Percentiles rank a stretch among this genome's conserved stretches.
Conservation (phyloP, 2,329 filamentous ascomycete genomes). For the Xylariaceae sp. region DNA sequence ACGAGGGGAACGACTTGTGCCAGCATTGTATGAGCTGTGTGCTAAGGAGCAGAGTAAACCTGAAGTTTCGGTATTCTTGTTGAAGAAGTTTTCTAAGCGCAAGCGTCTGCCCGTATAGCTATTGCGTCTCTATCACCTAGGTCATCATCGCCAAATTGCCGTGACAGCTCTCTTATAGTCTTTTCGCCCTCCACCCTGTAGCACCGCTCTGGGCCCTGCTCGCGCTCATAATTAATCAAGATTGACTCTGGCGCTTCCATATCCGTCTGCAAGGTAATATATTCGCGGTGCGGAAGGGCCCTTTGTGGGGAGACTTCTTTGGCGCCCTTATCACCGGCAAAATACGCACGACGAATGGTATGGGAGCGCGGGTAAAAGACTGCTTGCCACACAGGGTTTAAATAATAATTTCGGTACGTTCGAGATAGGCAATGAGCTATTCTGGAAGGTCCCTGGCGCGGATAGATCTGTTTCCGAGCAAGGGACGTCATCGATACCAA, state of each 20-base stretch:
- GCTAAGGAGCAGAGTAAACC: neutral
- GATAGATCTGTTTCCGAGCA: neutral
- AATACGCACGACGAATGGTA: slow-evolving; percentile 16
- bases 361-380: slow-evolving; percentile 22
- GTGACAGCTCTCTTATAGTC: neutral
- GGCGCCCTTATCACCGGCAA: slow-evolving; percentile 27
- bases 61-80: neutral
- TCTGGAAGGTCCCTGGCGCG: neutral
- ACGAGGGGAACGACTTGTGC: slow-evolving; percentile 22
- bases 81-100: neutral
- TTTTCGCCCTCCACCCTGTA: neutral
- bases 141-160: neutral
- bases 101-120: neutral
- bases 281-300: slow-evolving; percentile 11
- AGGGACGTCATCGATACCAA: neutral
- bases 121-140: neutral
- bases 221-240: neutral
- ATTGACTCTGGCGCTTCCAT: neutral
- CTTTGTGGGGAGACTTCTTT: slow-evolving; percentile 17
- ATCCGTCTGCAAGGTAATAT: slow-evolving; percentile 24
- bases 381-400: slow-evolving; percentile 10
- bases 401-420: slow-evolving; percentile 17
- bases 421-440: slow-evolving; percentile 4
- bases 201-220: neutral
- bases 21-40: slow-evolving; percentile 19